phyloP scores from a whole-genome alignment of 108 stramenopile species.

The Discostella stelligeroides region DNA sequence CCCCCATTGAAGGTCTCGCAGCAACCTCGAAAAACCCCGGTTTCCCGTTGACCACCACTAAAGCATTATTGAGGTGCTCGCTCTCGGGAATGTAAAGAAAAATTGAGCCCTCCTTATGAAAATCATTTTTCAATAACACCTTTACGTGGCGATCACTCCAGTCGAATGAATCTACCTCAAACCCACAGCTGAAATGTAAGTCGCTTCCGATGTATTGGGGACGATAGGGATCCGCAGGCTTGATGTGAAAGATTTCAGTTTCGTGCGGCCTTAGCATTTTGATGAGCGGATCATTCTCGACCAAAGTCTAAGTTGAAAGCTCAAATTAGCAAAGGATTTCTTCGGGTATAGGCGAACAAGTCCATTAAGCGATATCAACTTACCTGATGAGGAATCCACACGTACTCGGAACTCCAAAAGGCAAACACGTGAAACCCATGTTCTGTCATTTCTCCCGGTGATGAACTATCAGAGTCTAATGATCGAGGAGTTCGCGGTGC shows the following conservation, averaged over 20 bases:
- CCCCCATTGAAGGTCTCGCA: constrained; percentile 56
- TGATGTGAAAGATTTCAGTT: constrained; percentile 86
- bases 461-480: not conserved
- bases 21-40: constrained; percentile 55
- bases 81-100: constrained; percentile 67
- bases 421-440: constrained; percentile 82
- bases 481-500: not conserved
- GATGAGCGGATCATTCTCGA: constrained; percentile 55
- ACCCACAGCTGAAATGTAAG: constrained; percentile 91
- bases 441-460: constrained; percentile 38
- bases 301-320: constrained; percentile 19
- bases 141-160: constrained; percentile 24
- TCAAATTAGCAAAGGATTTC: not conserved
- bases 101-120: constrained; percentile 62
- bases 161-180: constrained; percentile 75
- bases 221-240: constrained; percentile 66
- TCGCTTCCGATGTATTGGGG: constrained; percentile 91
- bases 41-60: constrained; percentile 55
- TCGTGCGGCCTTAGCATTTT: constrained; percentile 72
- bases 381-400: constrained; percentile 62
- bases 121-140: constrained; percentile 60
- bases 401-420: constrained; percentile 87
- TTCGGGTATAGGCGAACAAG: not conserved
- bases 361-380: not conserved
- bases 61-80: constrained; percentile 21